Percentiles rank a stretch among this genome's conserved stretches.
phyloP scores from a whole-genome alignment of 2,329 filamentous ascomycete species.

The Massarina eburnea region DNA sequence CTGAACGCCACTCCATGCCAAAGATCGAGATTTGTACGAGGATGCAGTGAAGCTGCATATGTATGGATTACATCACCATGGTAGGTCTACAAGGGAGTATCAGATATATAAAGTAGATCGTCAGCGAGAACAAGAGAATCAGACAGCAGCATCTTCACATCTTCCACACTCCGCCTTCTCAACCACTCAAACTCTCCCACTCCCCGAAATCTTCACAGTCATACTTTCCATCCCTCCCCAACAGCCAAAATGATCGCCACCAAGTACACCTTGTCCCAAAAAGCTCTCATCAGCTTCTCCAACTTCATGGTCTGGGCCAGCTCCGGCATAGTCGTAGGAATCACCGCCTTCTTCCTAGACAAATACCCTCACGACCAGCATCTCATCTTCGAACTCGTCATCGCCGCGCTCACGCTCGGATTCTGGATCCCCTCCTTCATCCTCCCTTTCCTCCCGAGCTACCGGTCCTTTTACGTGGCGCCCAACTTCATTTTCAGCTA shows the following conservation, averaged over 20 bases:
- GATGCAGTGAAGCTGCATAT: neutral
- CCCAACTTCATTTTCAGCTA: conserved; percentile 51
- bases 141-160: neutral
- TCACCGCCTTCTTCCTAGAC: conserved; percentile 44
- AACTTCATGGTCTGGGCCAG: conserved; percentile 42
- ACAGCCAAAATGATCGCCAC: conserved; percentile 12
- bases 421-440: conserved; percentile 30
- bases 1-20: too few relatives aligned
- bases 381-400: conserved; percentile 44
- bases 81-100: neutral
- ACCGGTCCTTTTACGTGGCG: conserved; percentile 42
- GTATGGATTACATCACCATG: neutral
- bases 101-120: neutral
- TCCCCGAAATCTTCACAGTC: neutral
- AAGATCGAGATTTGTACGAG: neutral
- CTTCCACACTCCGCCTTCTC: neutral
- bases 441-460: conserved; percentile 45
- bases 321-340: conserved; percentile 46
- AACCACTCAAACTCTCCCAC: neutral
- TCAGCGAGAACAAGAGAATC: neutral
- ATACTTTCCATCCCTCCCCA: neutral
- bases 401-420: conserved; percentile 48
- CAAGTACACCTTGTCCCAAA: conserved; percentile 1
- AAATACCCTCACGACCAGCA: conserved; percentile 35
- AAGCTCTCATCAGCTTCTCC: conserved; percentile 8